Percentiles rank a stretch among this genome's conserved stretches.
Evolutionary conservation across 257 asterid genomes (phyloP).

Genomic region (Ehretia macrophylla): DNA sequence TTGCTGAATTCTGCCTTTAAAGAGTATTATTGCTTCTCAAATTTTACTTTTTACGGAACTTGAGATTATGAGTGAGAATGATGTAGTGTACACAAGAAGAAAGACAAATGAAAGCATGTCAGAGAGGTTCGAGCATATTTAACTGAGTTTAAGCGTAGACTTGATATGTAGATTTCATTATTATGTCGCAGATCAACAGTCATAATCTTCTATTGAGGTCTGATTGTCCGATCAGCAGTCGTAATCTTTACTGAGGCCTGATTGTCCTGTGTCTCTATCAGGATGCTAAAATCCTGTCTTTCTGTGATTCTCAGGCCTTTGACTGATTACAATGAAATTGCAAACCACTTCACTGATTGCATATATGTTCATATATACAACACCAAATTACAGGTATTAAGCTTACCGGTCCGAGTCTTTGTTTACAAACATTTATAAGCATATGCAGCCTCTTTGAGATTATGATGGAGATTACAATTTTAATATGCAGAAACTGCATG

Average conservation of each 20-base stretch:
- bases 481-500: slow-evolving; percentile 49
- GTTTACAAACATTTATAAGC: not conserved
- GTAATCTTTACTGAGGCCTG: not conserved
- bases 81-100: too few species aligned
- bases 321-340: slow-evolving; percentile 72
- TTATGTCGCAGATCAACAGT: too few species aligned
- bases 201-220: too few species aligned
- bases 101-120: too few species aligned
- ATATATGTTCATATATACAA: slow-evolving; percentile 79
- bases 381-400: slow-evolving; percentile 57
- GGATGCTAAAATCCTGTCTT: slow-evolving; percentile 9
- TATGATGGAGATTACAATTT: slow-evolving; percentile 1
- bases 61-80: too few species aligned
- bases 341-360: slow-evolving; percentile 79
- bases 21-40: too few species aligned
- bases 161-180: too few species aligned
- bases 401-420: slow-evolving; percentile 7
- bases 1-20: too few species aligned
- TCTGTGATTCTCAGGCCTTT: slow-evolving; percentile 53
- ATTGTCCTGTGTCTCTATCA: slow-evolving; percentile 4
- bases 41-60: too few species aligned
- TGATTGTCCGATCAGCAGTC: too few species aligned
- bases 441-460: not conserved
- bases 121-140: too few species aligned
- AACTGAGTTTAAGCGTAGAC: too few species aligned